phyloP scores from a whole-genome alignment of 2,329 filamentous ascomycete species.

The Ophiostoma sp. region DNA sequence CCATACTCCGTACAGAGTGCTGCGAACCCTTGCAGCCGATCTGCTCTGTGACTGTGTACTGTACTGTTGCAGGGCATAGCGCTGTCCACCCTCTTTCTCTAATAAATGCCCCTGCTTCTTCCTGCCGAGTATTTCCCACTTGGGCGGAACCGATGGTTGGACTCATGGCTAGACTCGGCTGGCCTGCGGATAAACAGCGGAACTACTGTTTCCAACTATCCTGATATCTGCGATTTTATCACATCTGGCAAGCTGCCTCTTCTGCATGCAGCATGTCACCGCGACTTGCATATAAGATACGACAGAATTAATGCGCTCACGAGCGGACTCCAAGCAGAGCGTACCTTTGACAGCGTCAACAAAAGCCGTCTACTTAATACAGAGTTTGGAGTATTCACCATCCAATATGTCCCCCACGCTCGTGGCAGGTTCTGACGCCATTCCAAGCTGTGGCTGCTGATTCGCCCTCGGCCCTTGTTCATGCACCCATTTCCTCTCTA shows the following conservation, averaged over 20 bases:
- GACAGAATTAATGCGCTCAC: not conserved
- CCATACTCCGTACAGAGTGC: not conserved
- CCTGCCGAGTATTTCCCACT: not conserved
- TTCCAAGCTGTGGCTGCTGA: not conserved
- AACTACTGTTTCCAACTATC: not conserved
- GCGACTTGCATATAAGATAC: not conserved
- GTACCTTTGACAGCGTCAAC: not conserved
- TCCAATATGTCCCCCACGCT: not conserved
- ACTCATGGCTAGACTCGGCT: slow-evolving; percentile 6
- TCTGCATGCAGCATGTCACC: not conserved
- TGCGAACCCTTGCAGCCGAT: not conserved
- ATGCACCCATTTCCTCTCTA: not conserved
- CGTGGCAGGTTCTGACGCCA: not conserved
- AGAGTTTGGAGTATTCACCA: not conserved
- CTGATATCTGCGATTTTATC: not conserved
- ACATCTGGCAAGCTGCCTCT: not conserved
- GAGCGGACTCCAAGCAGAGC: not conserved
- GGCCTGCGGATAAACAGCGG: slow-evolving; percentile 8
- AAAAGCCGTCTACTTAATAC: no score
- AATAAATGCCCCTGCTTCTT: not conserved
- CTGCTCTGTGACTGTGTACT: not conserved
- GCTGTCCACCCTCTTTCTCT: not conserved
- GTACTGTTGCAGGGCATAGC: not conserved
- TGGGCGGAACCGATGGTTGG: slow-evolving; percentile 1
- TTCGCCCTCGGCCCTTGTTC: not conserved